Evolutionary conservation across 2,329 filamentous ascomycete genomes (phyloP), one percentile per base, ranked within the genome.

Genomic region (Ophiostoma angusticollis): DNA sequence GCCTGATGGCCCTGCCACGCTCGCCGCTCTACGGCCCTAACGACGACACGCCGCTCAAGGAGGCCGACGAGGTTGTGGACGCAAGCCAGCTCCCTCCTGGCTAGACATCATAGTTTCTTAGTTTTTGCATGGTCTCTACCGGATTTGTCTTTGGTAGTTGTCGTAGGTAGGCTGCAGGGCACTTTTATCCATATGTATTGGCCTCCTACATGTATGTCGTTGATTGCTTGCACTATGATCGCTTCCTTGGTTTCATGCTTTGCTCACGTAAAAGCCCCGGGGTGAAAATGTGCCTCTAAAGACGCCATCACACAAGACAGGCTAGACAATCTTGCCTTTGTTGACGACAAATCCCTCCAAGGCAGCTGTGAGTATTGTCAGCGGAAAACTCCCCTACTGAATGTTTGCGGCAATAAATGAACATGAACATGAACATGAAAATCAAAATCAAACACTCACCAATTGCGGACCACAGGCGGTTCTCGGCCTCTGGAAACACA

Each of bases 271-370:
- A n/a, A n/a, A n/a, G n/a, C n/a, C n/a, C n/a, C n/a, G n/a, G n/a
- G n/a, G n/a, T n/a, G n/a, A n/a, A n/a, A n/a, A n/a, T n/a, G n/a
- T n/a, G n/a, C n/a, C n/a, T n/a, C n/a, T n/a, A n/a, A n/a, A n/a
- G n/a, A n/a, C n/a, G n/a, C n/a, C n/a, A n/a, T n/a, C n/a, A n/a
- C n/a, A n/a, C n/a, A n/a, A n/a, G n/a, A n/a, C n/a, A n/a, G n/a
- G n/a, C n/a, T 54, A 64, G 5, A 54, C 40, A 44, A 95, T 82
- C 47, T 78, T 78, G 14, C 91, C 91, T 63, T 87, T 86, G 55
- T 95, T 93, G n/a, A 93, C 82, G 16, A 96, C 83, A 55, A 96
- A 96, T 0, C 70, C 82, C 56, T 96, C 85, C 21, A 96, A 58
- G 4, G 77, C 83, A 52, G 84, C 80, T 74, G 47, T 34, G 21